Evolutionary conservation across 176 grass and related monocot genomes (phyloP), one percentile per base, ranked within the genome.

Genomic region (Avena atlantica): DNA sequence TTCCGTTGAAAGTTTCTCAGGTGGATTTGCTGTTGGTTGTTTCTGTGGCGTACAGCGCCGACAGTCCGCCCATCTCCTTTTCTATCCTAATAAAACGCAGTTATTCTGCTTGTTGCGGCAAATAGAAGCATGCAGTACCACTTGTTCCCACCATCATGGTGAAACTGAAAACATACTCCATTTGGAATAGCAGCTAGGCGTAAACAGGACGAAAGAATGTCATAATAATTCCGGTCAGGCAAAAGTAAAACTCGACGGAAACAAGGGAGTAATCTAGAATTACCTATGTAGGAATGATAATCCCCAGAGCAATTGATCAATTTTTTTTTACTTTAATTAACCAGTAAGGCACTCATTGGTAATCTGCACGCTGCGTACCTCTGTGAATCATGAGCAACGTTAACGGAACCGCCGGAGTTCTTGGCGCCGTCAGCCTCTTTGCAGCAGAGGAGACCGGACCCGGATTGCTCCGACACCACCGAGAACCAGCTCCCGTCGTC

Each of bases 401-500:
- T 74, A 78, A 78, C 86, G 36, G 79, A 79, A 5, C 27, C 64
- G 14, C 76, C 36, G 68, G 72, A 87, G 84, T 77, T 81, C 68
- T 78, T 68, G 78, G 67, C 48, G 21, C 56, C 79, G 12, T 76
- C 88, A 67, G 73, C 82, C 36, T 55, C 83, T 14, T 76, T 80
- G 70, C 85, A 70, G 69, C 82, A 70, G 61, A 16, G 20, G 67
- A 16, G 25, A 31, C 64, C 63, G 48, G 78, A 61, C 14, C 13
- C 72, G 42, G 86, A 86, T 77, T 87, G 79, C 72, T 90, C 81
- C 0, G 90, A 90, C 55, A 86, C 80, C 61, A 86, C 80, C 1
- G 88, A 94, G 63, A 85, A 91, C 86, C 86, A 97, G 82, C 86
- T 94, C 52, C 88, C 92, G 16, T 97, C 90, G 31, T 97, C 90